Evolutionary conservation across 768 basidiomycete species (phyloP), one percentile per base, ranked within the genome.

Genomic region (Termitomyces sp.): DNA sequence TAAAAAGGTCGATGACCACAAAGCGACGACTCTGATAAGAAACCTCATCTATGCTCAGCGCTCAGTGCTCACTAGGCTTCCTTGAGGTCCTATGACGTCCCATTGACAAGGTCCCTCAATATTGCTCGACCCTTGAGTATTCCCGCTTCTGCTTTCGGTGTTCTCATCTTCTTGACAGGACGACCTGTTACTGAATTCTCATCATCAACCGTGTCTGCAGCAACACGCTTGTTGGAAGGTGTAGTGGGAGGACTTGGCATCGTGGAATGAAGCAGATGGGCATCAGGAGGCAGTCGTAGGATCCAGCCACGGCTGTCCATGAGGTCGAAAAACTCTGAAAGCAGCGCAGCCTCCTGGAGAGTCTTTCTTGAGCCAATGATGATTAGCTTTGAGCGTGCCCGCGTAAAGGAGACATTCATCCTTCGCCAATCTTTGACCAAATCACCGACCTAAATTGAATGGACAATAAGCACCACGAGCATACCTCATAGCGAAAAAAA

Each of bases 391-490:
- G 85, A 84, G 58, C 89, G 86, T 0, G 96, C 96, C 16, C 97
- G 89, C 0, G 96, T 98, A 72, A 98, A 94, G 7, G 94, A 91
- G 18, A 99, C 97, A 69, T 99, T 99, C 81, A 98, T 89, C 38
- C 97, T 76, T 40, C 97, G 82, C 96, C 96, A 98, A 71, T 99
- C 97, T 67, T 91, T 93, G 28, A 98, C 79, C 2, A 99, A 81
- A 57, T 98, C 95, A 9, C 97, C 97, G 32, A 94, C 82, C 95
- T 96, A 63, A 24, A 13, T 24, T 2, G 11, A 22, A 40, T n/a
- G 36, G 32, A 48, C 20, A 48, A 55, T 60, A 60, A 56, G 42
- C 51, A 28, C 22, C 24, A 20, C 32, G 20, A 4, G 28, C 32
- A 44, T 28, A 7, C 46, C 33, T 56, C 39, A 54, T 22, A 33